Percentiles rank a stretch among this genome's conserved stretches.
Conservation (phyloP, 2,329 filamentous ascomycete species). For the Cercospora zeina region DNA sequence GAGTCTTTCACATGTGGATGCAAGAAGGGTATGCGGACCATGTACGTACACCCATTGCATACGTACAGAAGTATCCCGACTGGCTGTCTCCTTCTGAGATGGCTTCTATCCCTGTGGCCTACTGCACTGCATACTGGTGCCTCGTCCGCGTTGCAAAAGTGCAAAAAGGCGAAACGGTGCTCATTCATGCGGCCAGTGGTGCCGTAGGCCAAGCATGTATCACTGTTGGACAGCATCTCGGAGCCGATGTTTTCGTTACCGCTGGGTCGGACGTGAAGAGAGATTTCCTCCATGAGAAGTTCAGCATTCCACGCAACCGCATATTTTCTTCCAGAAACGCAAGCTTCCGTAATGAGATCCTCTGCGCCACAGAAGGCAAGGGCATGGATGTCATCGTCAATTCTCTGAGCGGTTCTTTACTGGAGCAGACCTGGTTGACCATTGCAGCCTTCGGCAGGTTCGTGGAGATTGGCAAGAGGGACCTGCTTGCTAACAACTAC, state of each 20-base stretch:
- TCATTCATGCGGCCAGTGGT: constrained; percentile 40
- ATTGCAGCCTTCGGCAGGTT: constrained; percentile 39
- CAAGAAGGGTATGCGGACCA: not conserved
- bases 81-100: too few relatives aligned
- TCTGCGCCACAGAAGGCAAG: not conserved
- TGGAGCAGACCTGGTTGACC: constrained; percentile 34
- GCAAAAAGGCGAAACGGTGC: constrained; percentile 37
- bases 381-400: constrained; percentile 43
- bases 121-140: constrained; percentile 32
- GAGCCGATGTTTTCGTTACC: constrained; percentile 35
- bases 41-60: not conserved
- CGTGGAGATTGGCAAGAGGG: constrained; percentile 34
- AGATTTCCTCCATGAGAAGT: constrained; percentile 27
- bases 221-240: constrained; percentile 28
- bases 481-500: constrained; percentile 21
- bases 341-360: constrained; percentile 29
- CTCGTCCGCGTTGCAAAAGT: constrained; percentile 37
- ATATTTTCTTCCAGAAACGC: constrained; percentile 39
- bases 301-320: constrained; percentile 34
- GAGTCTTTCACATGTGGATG: not conserved
- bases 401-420: constrained; percentile 31
- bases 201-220: constrained; percentile 37
- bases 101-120: constrained; percentile 25
- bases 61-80: too few relatives aligned
- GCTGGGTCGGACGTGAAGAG: constrained; percentile 27